Percentiles rank a stretch among this genome's conserved stretches.
Evolutionary conservation across 2,329 filamentous ascomycete species (phyloP).

Genomic region (Exophiala oligosperma): DNA sequence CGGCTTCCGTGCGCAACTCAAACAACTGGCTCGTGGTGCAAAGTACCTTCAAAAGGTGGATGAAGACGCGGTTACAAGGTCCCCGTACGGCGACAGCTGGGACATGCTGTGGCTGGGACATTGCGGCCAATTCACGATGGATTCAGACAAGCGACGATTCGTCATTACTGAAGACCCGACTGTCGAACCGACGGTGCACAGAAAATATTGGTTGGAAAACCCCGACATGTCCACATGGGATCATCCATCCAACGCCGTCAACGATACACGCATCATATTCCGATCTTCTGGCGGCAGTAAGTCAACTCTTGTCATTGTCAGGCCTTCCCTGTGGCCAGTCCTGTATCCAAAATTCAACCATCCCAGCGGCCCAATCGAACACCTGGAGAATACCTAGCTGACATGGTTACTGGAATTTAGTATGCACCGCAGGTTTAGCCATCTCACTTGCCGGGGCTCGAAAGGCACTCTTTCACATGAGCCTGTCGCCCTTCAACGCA

Average conservation of each 20-base stretch:
- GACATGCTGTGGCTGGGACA: constrained; percentile 43
- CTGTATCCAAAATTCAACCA: too few relatives aligned
- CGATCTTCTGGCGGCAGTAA: background rate
- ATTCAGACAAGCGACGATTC: constrained; percentile 30
- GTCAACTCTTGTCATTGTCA: background rate
- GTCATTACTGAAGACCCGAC: constrained; percentile 34
- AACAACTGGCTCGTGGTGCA: constrained; percentile 34
- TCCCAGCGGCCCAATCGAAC: too few relatives aligned
- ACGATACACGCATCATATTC: background rate
- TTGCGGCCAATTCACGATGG: constrained; percentile 31
- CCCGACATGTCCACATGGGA: background rate
- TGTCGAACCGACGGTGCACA: constrained; percentile 11
- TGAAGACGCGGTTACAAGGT: constrained; percentile 25
- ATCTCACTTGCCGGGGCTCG: background rate
- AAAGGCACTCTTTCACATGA: constrained; percentile 3
- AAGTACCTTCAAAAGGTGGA: constrained; percentile 31
- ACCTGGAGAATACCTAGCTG: background rate
- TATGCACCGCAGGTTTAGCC: background rate
- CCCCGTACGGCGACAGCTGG: constrained; percentile 37
- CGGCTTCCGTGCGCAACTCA: constrained; percentile 49
- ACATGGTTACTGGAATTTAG: background rate
- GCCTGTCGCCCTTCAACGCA: constrained; percentile 1
- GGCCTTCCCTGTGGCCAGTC: too few relatives aligned
- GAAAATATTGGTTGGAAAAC: background rate
- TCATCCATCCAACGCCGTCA: background rate